Conservation (phyloP, 2,329 filamentous ascomycete species). For the Epichloe gansuensis region DNA sequence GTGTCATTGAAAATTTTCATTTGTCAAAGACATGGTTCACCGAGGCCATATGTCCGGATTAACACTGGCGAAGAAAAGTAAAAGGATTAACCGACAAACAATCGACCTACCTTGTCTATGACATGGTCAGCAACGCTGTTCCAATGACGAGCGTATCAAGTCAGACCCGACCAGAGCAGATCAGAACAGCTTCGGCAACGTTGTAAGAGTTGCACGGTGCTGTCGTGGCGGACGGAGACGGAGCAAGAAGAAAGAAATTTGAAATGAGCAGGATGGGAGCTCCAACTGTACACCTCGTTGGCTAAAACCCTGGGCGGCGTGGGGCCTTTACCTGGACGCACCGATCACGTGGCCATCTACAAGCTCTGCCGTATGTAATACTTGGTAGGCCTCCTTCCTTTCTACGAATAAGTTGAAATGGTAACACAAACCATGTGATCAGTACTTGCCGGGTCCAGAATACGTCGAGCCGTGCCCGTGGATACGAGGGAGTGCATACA, state of each 20-base stretch:
- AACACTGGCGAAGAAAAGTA: not conserved
- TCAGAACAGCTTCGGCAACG: too few relatives aligned
- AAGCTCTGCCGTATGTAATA: too few relatives aligned
- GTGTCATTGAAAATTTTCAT: not conserved
- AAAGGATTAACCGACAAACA: not conserved
- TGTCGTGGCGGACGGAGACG: not conserved
- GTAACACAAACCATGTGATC: too few relatives aligned
- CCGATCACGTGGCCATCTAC: too few relatives aligned
- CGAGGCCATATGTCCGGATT: not conserved
- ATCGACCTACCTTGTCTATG: conserved; percentile 18
- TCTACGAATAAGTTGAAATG: too few relatives aligned
- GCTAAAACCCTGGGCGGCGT: not conserved
- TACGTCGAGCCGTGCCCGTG: too few relatives aligned
- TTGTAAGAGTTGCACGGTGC: not conserved
- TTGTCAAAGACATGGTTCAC: not conserved
- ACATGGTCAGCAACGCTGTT: conserved; percentile 15
- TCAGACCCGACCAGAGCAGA: not conserved
- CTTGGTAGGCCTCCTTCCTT: too few relatives aligned
- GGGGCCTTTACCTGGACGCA: too few relatives aligned
- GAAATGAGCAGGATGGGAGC: not conserved
- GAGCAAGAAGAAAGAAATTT: not conserved
- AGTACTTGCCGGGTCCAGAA: too few relatives aligned
- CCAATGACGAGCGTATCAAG: not conserved
- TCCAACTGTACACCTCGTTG: not conserved
- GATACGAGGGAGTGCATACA: too few relatives aligned